Conservation (phyloP, 2,329 filamentous ascomycete genomes). For the Nannizzia gypsea region DNA sequence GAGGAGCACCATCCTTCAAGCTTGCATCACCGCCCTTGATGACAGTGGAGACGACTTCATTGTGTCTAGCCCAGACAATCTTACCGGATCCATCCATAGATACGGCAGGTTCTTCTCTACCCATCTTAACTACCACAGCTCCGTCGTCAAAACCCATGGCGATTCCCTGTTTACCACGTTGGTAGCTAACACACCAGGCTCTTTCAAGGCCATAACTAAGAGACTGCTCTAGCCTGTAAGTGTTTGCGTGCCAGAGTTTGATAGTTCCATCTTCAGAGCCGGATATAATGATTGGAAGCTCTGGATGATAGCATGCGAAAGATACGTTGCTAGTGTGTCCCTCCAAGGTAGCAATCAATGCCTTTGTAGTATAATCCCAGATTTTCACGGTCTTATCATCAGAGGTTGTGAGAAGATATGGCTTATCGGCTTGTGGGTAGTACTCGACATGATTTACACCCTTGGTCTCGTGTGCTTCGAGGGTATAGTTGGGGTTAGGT, state of each 20-base stretch:
- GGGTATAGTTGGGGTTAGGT: constrained; percentile 85
- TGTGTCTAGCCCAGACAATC: constrained; percentile 90
- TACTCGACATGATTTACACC: constrained; percentile 97
- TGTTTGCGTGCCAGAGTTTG: constrained; percentile 98
- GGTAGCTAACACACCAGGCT: constrained; percentile 95
- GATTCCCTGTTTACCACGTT: constrained; percentile 85
- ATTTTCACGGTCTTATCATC: constrained; percentile 96
- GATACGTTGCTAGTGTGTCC: constrained; percentile 97
- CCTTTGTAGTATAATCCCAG: constrained; percentile 99
- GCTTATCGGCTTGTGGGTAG: constrained; percentile 56
- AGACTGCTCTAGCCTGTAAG: constrained; percentile 89
- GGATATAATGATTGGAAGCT: constrained; percentile 92
- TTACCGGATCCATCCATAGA: constrained; percentile 96
- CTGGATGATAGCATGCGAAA: constrained; percentile 94
- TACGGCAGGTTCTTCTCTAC: constrained; percentile 89
- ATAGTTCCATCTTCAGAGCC: constrained; percentile 95
- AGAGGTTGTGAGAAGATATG: constrained; percentile 88
- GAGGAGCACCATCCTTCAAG: constrained; percentile 78
- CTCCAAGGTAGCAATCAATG: constrained; percentile 88
- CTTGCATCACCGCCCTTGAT: constrained; percentile 82
- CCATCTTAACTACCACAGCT: constrained; percentile 94
- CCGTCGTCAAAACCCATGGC: constrained; percentile 97
- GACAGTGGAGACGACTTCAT: constrained; percentile 85
- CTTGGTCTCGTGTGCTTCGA: constrained; percentile 94
- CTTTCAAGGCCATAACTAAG: constrained; percentile 91